Evolutionary conservation across 306 rosid genomes (phyloP).

Genomic region (Casuarina equisetifolia): DNA sequence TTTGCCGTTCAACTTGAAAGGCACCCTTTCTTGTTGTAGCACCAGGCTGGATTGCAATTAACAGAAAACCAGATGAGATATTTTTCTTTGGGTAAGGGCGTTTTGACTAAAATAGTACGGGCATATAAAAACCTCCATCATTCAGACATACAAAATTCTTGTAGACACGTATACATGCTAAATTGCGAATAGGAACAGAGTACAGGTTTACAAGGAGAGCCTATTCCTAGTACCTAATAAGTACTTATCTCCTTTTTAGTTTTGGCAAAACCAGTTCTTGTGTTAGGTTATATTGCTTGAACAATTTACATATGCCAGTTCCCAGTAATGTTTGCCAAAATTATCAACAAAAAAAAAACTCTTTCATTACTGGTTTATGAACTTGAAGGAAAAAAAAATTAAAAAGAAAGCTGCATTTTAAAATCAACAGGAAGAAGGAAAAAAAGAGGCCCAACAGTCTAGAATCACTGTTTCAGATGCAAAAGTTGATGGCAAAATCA

Average conservation of each 20-base stretch:
- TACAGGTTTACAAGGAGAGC: constrained; percentile 16
- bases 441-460: neutral
- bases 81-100: neutral
- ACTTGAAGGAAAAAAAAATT: neutral
- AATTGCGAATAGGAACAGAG: constrained; percentile 21
- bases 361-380: neutral
- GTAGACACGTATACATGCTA: constrained; percentile 13
- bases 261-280: neutral
- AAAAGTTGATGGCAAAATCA: constrained; percentile 22
- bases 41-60: constrained; percentile 65
- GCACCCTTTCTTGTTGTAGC: constrained; percentile 92
- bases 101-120: neutral
- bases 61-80: constrained; percentile 29
- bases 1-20: constrained; percentile 71
- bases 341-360: neutral
- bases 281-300: constrained; percentile 1
- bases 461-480: constrained; percentile 8
- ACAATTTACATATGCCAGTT: constrained; percentile 1
- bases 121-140: constrained; percentile 14
- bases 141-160: constrained; percentile 20
- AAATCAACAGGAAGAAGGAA: neutral
- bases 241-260: constrained; percentile 1
- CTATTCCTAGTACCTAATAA: neutral
- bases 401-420: constrained; percentile 16
- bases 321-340: neutral